Evolutionary conservation across 208 protist species (phyloP), one percentile per base, ranked within the genome.

Genomic region (Phytomonas sp.): DNA sequence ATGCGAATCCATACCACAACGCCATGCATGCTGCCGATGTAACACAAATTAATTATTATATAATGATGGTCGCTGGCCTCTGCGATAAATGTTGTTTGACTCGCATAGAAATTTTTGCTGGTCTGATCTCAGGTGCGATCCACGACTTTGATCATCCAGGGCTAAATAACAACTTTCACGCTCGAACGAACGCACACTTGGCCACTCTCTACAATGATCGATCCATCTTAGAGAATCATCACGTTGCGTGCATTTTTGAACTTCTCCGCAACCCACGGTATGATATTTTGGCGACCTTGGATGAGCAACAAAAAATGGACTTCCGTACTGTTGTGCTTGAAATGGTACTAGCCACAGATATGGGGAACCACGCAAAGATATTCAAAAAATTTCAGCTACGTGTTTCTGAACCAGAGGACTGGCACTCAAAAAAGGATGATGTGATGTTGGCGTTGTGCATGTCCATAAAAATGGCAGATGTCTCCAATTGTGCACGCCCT

Each of bases 131-230:
- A 26, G 92, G 88, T 23, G 79, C 95, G 28, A 86, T 98, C 62
- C 98, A 99, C 82, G 98, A 99, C 86, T 92, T 96, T 74, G 95
- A 98, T 70, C 98, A 99, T 77, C 96, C 96, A 0, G 98, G 98
- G 31, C 70, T 98, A 32, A 98, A 98, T 81, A 99, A 99, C 79
- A 94, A 92, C 73, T 99, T 98, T 75, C 91, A 98, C 74, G 81
- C 96, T n/a, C 93, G 92, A 68, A 96, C 95, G 8, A 77, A 88
- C 66, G 81, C 93, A 9, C 88, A 90, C 67, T 78, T 98, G 32
- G 95, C 96, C 37, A 87, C 89, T n/a, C 77, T 97, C 8, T 97
- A 97, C 81, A 97, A 97, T 77, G 94, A 97, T 72, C 76, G 85
- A 32, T 94, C 89, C 28, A 96, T 98, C 30, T 77, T 99, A 51